Evolutionary conservation across 768 basidiomycete species (phyloP).

Genomic region (Termitomyces sp.): DNA sequence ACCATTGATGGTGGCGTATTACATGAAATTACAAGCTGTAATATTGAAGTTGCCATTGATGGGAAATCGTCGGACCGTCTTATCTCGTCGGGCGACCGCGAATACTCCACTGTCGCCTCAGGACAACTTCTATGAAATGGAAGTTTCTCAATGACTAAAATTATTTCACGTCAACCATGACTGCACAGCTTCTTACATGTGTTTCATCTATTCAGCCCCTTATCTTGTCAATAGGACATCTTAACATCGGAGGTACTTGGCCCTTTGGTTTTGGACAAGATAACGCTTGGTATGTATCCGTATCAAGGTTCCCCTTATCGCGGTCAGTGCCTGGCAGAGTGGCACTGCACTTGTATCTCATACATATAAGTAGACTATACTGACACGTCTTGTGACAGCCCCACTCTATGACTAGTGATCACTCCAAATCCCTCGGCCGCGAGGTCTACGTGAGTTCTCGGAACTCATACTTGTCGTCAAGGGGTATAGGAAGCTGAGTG

Average conservation of each 20-base stretch:
- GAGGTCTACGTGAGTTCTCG: conserved; percentile 49
- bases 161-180: background rate
- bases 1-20: no score
- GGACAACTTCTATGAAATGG: background rate
- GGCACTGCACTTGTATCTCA: background rate
- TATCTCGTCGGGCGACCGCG: no score
- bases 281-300: background rate
- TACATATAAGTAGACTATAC: conserved; percentile 1
- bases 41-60: no score
- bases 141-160: background rate
- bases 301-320: conserved; percentile 10
- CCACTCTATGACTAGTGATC: conserved; percentile 30
- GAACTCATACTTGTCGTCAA: background rate
- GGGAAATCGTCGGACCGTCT: no score
- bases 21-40: no score
- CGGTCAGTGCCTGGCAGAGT: conserved; percentile 5
- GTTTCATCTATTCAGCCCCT: background rate
- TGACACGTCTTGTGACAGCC: conserved; percentile 2
- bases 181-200: background rate
- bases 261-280: background rate
- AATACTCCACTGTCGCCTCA: no score
- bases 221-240: background rate
- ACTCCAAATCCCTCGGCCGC: conserved; percentile 57
- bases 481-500: conserved; percentile 2
- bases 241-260: background rate